A percentile compares a stretch with the other conserved stretches of the same genome.
Evolutionary conservation across 306 rosid species (phyloP).

Genomic region (Dalbergia oliveri): DNA sequence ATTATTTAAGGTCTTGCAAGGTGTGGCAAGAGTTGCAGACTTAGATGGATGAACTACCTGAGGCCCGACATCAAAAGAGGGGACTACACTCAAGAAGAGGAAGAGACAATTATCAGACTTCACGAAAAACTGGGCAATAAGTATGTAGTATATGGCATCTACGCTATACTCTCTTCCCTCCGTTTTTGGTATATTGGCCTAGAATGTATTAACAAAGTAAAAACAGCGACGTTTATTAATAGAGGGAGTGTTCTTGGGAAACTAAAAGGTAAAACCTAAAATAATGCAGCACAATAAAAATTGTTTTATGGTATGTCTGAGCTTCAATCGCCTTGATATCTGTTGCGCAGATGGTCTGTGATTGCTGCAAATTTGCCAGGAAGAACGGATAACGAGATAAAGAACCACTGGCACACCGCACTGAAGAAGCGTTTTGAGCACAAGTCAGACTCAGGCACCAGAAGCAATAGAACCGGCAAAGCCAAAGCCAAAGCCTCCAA

Average conservation of each 20-base stretch:
- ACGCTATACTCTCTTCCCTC: too few species aligned
- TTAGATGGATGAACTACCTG: conserved; percentile 46
- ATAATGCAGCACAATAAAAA: too few species aligned
- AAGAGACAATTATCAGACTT: conserved; percentile 25
- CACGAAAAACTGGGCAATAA: conserved; percentile 31
- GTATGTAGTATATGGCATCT: neutral
- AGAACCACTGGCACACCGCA: conserved; percentile 43
- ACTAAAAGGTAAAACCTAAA: too few species aligned
- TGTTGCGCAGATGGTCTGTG: conserved; percentile 34
- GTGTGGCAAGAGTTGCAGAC: conserved; percentile 46
- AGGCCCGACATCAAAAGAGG: conserved; percentile 46
- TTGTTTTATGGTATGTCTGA: too few species aligned
- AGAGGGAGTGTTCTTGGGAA: too few species aligned
- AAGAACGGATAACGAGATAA: conserved; percentile 46
- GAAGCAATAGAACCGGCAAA: neutral
- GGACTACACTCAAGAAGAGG: conserved; percentile 36
- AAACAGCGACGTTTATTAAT: too few species aligned
- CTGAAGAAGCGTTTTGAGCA: conserved; percentile 17
- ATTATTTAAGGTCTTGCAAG: conserved; percentile 39
- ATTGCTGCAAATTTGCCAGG: conserved; percentile 34
- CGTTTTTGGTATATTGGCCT: too few species aligned
- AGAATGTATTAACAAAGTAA: too few species aligned
- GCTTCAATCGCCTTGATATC: too few species aligned
- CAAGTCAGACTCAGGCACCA: neutral
- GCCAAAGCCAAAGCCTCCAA: neutral